Base-by-base conservation (phyloP, 2,329 filamentous ascomycete genomes). In the Fusarium newnesense region DNA sequence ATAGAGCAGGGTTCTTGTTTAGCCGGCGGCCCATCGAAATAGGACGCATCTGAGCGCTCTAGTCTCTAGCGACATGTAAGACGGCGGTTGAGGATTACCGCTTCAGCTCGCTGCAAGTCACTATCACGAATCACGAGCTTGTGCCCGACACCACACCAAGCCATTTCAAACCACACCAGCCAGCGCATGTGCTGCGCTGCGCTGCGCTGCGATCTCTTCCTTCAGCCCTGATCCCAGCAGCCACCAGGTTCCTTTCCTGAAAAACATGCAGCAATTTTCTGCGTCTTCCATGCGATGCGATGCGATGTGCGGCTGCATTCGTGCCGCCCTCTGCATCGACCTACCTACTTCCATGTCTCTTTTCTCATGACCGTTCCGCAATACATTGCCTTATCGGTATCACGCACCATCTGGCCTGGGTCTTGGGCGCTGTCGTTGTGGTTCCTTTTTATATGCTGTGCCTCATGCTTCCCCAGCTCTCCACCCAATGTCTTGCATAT, bases 401-500 rank as follows among this genome's bases (percentile, higher is more conserved):
- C 44, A 43, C 49, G 32, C 49, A 54, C 21, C 24, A 42, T 52
- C 46, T 42, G 34, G 40, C 46, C 53, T 64, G 61, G 57, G 64
- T 44, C 58, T 42, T 37, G 28, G 32, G 30, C 26, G 40, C n/a
- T 34, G 50, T 70, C 12, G 56, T 28, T 46, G 54, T 70, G 60
- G 44, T 37, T 60, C 42, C 52, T 57, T 60, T 36, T 36, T 26
- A 46, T 50, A 60, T 70, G 65, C 67, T 67, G 64, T 68, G 65
- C 71, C 69, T 66, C 69, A 59, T 67, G 60, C 57, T 64, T 67
- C 72, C 62, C 64, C 64, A 64, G 60, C 58, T 57, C 61, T 68
- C 46, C 69, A 54, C 72, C 69, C 71, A 77, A 76, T 77, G 65
- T 75, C 71, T 69, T 73, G 71, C 73, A 61, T 75, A 60, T 62